These are phyloP conservation scores for Halenospora varia DNA, from an alignment of 495 filamentous ascomycete species.

Conservation along the genomic window DNA sequence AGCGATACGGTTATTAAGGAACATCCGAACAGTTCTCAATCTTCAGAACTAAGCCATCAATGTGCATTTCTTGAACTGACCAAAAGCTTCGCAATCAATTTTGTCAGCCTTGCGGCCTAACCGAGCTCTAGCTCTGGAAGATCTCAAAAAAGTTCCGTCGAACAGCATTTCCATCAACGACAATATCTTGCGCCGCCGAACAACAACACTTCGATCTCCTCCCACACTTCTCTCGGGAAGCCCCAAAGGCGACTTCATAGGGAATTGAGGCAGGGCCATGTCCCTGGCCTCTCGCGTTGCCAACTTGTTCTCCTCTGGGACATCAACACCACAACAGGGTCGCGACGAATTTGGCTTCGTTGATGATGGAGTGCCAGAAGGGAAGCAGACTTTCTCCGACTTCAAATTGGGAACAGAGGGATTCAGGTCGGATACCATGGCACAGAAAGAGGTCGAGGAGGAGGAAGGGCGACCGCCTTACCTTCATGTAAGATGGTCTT, in stretches of 20 bases:
- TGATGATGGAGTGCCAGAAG: constrained; percentile 30
- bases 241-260: constrained; percentile 13
- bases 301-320: constrained; percentile 36
- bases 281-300: constrained; percentile 42
- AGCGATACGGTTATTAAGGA: too few species aligned
- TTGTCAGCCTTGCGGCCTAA: constrained; percentile 2
- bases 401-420: constrained; percentile 14
- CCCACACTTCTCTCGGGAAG: constrained; percentile 4
- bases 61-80: too few species aligned
- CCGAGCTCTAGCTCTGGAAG: background rate
- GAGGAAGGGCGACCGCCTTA: constrained; percentile 53
- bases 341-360: constrained; percentile 14
- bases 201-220: background rate
- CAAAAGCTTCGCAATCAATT: too few species aligned
- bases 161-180: background rate
- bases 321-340: constrained; percentile 21
- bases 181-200: background rate
- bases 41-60: too few species aligned
- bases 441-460: constrained; percentile 43
- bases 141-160: background rate
- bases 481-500: constrained; percentile 57
- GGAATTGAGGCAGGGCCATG: constrained; percentile 35
- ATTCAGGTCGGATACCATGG: constrained; percentile 22
- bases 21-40: too few species aligned
- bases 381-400: constrained; percentile 15